Conservation (phyloP, 441 rosid genomes). For the Populus tomentosa region DNA sequence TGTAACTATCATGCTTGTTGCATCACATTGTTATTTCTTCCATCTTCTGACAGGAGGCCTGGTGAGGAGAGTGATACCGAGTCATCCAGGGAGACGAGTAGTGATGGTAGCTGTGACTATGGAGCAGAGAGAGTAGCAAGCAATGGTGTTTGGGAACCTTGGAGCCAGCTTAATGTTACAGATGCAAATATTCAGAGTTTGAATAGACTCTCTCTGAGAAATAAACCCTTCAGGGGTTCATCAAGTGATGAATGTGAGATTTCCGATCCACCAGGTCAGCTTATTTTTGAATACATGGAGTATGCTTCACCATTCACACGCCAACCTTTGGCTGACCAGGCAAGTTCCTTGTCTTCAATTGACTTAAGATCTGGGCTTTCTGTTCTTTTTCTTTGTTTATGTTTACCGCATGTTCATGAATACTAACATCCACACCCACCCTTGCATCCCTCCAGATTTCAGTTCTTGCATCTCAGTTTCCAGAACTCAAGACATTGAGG, state of each 20-base stretch:
- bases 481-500: too few species aligned
- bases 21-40: constrained; percentile 4
- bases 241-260: constrained; percentile 72
- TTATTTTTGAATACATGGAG: constrained; percentile 71
- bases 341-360: constrained; percentile 17
- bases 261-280: constrained; percentile 43
- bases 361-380: not conserved
- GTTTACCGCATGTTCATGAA: not conserved
- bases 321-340: constrained; percentile 83
- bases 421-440: not conserved
- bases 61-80: constrained; percentile 84
- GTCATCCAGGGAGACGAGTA: constrained; percentile 69
- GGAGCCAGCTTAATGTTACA: constrained; percentile 29
- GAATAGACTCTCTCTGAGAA: constrained; percentile 44
- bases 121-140: constrained; percentile 38
- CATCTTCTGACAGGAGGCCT: constrained; percentile 42
- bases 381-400: not conserved
- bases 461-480: too few species aligned
- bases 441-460: too few species aligned
- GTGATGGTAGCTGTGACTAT: constrained; percentile 57
- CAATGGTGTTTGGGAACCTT: constrained; percentile 25
- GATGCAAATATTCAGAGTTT: constrained; percentile 41
- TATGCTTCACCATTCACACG: constrained; percentile 69
- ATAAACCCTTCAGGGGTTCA: constrained; percentile 41
- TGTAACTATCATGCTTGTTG: not conserved